A percentile compares a stretch with the other conserved stretches of the same genome.
These are phyloP conservation scores for Tetrahymena malaccensis DNA, from an alignment of 73 alveolate genomes.

Conservation along the genomic window DNA sequence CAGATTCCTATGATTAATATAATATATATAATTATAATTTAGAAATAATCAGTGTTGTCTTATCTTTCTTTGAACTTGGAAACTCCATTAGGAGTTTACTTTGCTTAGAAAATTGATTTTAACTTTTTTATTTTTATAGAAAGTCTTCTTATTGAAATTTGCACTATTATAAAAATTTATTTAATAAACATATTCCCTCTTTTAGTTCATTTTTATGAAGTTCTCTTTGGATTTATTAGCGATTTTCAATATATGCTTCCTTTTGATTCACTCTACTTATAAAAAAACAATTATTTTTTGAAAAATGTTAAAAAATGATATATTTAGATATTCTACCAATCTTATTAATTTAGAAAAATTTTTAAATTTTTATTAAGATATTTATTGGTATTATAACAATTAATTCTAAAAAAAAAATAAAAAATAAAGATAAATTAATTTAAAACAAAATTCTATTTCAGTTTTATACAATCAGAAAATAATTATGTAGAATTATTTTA, in stretches of 20 bases:
- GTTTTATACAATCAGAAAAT: background rate
- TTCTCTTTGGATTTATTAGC: background rate
- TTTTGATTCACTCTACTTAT: background rate
- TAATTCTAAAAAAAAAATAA: too few relatives aligned
- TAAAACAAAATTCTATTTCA: too few relatives aligned
- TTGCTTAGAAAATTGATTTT: background rate
- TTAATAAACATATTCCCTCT: background rate
- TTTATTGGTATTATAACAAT: too few relatives aligned
- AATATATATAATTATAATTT: background rate
- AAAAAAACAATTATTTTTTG: background rate
- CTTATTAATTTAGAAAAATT: too few relatives aligned
- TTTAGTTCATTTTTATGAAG: background rate
- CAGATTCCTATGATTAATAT: background rate
- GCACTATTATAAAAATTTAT: background rate
- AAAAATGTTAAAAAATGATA: too few relatives aligned
- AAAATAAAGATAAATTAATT: too few relatives aligned
- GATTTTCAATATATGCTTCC: background rate
- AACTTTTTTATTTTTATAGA: background rate
- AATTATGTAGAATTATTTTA: background rate
- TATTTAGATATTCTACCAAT: too few relatives aligned
- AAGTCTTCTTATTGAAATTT: background rate
- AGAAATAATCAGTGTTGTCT: background rate
- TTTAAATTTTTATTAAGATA: too few relatives aligned
- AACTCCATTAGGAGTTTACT: background rate
- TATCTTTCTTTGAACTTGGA: background rate